Conservation (phyloP, 1,139 yeast species). For the Diutina pseudorugosa region DNA sequence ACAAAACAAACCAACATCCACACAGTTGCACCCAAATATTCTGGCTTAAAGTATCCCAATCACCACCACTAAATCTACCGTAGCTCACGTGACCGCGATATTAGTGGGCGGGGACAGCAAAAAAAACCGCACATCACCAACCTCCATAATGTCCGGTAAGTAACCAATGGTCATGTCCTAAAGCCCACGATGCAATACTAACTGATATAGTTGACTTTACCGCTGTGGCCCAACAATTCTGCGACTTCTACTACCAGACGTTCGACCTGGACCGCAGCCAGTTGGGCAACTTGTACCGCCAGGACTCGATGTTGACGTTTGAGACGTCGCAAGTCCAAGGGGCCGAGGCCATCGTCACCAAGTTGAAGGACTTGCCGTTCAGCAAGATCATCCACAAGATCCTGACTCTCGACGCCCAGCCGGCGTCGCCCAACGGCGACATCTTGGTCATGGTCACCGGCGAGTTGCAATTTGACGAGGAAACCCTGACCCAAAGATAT, state of each 20-base stretch:
- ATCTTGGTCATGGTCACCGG: slow-evolving; percentile 98
- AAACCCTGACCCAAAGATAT: slow-evolving; percentile 88
- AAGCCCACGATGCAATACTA: slow-evolving; percentile 6
- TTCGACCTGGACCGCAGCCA: slow-evolving; percentile 89
- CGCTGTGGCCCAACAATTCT: slow-evolving; percentile 70
- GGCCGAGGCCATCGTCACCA: slow-evolving; percentile 82
- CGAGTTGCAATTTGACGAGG: slow-evolving; percentile 84
- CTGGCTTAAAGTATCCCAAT: too few relatives aligned
- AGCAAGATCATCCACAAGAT: slow-evolving; percentile 86
- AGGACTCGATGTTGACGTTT: slow-evolving; percentile 93
- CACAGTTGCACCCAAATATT: too few relatives aligned
- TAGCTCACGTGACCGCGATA: not conserved
- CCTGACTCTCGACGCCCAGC: slow-evolving; percentile 95
- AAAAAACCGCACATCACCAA: not conserved
- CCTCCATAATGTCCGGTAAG: not conserved
- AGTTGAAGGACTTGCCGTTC: slow-evolving; percentile 78
- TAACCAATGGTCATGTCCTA: not conserved
- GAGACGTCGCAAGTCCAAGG: slow-evolving; percentile 95
- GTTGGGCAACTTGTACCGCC: slow-evolving; percentile 90
- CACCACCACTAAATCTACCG: too few relatives aligned
- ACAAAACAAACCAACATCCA: too few relatives aligned
- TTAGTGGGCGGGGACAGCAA: not conserved
- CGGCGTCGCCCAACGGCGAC: slow-evolving; percentile 88
- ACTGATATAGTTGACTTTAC: slow-evolving; percentile 48
- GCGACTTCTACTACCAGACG: slow-evolving; percentile 89